Conservation (phyloP, 2,329 filamentous ascomycete species). For the Claviceps paspali region DNA sequence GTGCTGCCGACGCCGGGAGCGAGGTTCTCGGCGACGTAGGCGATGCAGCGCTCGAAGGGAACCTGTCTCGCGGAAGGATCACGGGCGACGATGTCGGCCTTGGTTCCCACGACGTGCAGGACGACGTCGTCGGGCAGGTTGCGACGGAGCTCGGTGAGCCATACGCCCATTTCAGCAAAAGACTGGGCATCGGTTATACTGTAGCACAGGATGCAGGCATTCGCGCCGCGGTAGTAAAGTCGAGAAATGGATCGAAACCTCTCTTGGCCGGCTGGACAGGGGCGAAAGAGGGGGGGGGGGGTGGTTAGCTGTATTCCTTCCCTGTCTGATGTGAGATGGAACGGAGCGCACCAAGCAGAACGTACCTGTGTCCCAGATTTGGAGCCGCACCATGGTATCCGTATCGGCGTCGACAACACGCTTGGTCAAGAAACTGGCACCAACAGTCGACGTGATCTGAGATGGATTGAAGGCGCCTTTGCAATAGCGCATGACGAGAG, state of each 20-base stretch:
- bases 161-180: conserved; percentile 83
- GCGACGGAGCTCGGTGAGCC: conserved; percentile 70
- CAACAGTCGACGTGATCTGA: conserved; percentile 56
- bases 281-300: no score
- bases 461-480: conserved; percentile 54
- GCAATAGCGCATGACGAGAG: conserved; percentile 61
- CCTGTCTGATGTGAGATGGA: no score
- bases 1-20: conserved; percentile 54
- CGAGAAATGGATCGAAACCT: conserved; percentile 88
- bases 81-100: conserved; percentile 75
- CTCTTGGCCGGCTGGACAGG: conserved; percentile 63
- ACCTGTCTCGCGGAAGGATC: conserved; percentile 70
- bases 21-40: conserved; percentile 85
- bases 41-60: conserved; percentile 88
- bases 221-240: conserved; percentile 90
- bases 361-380: conserved; percentile 84
- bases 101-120: conserved; percentile 89
- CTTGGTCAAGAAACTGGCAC: conserved; percentile 67
- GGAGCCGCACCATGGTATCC: conserved; percentile 74
- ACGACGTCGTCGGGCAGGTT: conserved; percentile 68
- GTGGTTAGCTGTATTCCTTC: conserved; percentile 2
- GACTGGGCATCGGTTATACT: conserved; percentile 76
- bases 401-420: conserved; percentile 69
- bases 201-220: conserved; percentile 88
- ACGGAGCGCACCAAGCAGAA: not conserved